Evolutionary conservation across 179 eudicot genomes (phyloP).

Genomic region (Drosera spatulata): DNA sequence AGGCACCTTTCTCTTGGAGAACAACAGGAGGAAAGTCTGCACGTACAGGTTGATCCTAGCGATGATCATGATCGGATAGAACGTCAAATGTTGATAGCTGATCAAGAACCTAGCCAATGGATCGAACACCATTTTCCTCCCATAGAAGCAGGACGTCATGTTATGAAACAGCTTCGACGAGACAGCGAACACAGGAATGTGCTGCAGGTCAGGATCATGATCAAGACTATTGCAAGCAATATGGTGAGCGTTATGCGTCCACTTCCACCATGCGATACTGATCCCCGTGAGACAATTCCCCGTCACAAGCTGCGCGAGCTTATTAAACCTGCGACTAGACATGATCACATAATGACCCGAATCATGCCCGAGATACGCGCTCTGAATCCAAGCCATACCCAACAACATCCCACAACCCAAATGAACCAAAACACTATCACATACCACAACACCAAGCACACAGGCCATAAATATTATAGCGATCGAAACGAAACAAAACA

Average conservation of each 20-base stretch:
- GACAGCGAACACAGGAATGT: too few species aligned
- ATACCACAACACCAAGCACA: conserved; percentile 36
- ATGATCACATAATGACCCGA: conserved; percentile 18
- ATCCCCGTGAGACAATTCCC: conserved; percentile 83
- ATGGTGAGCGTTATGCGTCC: too few species aligned
- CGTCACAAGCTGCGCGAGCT: conserved; percentile 41
- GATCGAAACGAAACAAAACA: conserved; percentile 24
- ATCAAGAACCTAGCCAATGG: conserved; percentile 31
- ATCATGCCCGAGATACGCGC: conserved; percentile 77
- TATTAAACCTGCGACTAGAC: conserved; percentile 39
- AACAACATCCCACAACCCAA: conserved; percentile 30
- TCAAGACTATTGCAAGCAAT: too few species aligned
- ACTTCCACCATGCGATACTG: too few species aligned
- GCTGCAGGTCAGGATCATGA: too few species aligned
- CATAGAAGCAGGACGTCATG: conserved; percentile 47
- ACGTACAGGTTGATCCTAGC: conserved; percentile 58
- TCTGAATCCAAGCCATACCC: conserved; percentile 62
- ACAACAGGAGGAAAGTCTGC: conserved; percentile 56
- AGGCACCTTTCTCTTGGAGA: conserved; percentile 53
- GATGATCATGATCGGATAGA: conserved; percentile 64
- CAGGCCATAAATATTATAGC: conserved; percentile 20
- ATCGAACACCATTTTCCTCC: conserved; percentile 53
- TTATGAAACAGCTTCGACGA: conserved; percentile 17
- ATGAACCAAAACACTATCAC: conserved; percentile 26
- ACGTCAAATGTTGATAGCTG: conserved; percentile 64